These are phyloP conservation scores for Leishmania tropica DNA, from an alignment of 208 protist species.

Conservation along the genomic window DNA sequence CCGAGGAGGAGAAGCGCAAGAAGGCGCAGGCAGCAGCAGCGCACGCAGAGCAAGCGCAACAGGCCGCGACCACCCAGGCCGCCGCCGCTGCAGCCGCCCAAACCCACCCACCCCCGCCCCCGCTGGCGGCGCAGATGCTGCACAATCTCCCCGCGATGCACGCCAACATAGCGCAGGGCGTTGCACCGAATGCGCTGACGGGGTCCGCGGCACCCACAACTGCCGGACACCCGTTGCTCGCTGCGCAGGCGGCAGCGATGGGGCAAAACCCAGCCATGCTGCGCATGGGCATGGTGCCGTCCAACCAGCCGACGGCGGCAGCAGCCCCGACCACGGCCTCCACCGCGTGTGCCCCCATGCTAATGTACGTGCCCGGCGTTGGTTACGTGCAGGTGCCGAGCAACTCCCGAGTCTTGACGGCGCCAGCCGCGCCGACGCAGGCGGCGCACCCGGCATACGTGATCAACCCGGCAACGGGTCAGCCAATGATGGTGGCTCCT, in stretches of 20 bases:
- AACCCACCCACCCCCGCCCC: slow-evolving; percentile 3
- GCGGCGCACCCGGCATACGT: slow-evolving; percentile 22
- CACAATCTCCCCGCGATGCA: slow-evolving; percentile 2
- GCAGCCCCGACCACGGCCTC: not conserved
- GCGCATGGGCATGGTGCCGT: slow-evolving; percentile 27
- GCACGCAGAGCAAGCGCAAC: not conserved
- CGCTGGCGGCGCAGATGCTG: slow-evolving; percentile 7
- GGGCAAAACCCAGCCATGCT: slow-evolving; percentile 15
- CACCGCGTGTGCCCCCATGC: slow-evolving; percentile 14
- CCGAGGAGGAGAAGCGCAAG: slow-evolving; percentile 41
- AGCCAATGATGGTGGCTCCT: slow-evolving; percentile 26
- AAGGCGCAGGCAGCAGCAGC: slow-evolving; percentile 21
- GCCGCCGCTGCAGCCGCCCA: not conserved
- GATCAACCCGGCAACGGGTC: slow-evolving; percentile 33
- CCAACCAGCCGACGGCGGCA: not conserved
- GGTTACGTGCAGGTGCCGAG: slow-evolving; percentile 28
- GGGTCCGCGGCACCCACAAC: not conserved
- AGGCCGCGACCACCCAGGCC: not conserved
- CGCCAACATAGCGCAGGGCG: not conserved
- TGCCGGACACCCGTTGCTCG: slow-evolving; percentile 11
- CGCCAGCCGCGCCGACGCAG: slow-evolving; percentile 2
- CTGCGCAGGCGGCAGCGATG: slow-evolving; percentile 18
- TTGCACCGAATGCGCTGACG: not conserved
- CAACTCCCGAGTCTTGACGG: slow-evolving; percentile 16
- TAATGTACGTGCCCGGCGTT: slow-evolving; percentile 33